Base-by-base conservation (phyloP, 2,329 filamentous ascomycete species). In the Capronia coronata region DNA sequence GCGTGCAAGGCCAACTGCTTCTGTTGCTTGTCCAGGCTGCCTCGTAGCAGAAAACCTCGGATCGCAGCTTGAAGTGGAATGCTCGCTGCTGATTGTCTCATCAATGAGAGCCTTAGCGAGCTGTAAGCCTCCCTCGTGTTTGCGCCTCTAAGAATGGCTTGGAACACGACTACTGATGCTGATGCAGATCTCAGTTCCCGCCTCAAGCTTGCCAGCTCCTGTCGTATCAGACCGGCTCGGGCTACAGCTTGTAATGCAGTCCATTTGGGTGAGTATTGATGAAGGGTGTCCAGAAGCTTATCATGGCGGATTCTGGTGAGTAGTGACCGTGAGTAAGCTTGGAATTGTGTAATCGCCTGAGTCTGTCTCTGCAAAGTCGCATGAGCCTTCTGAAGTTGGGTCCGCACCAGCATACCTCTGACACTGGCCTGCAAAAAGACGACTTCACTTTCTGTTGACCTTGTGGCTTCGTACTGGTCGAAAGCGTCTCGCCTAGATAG, bases 371-470 rank as follows among this genome's bases (percentile, higher is more conserved):
- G 32, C 7, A 63, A 42, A 40, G 48, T 48, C 8, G 48, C 32
- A 34, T 50, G 47, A 16, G 54, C 41, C 14, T 43, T 35, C 14
- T 52, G 39, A 21, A 59, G 43, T 25, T 41, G 40, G 4, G 44
- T 38, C 22, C 59, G 50, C 3, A 43, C 27, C 37, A 64, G 59
- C 32, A 64, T 57, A 60, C 85, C 86, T 52, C 86, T 77, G 58
- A 82, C 76, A 34, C 78, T 77, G 48, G 83, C 79, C 68, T 89
- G 85, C 11, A 80, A 63, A 22, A 67, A 60, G 30, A 64, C 76
- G 67, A 88, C 77, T 57, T 80, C 75, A 37, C 77, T 74, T 48
- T 89, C 76, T 43, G 83, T 79, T 46, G 79, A 79, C 56, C 75
- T 77, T 45, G 77, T 83, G 52, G 75, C 72, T 56, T 75, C 73